phyloP scores from a whole-genome alignment of 768 basidiomycete species.

The Fomitopsis pulvina region DNA sequence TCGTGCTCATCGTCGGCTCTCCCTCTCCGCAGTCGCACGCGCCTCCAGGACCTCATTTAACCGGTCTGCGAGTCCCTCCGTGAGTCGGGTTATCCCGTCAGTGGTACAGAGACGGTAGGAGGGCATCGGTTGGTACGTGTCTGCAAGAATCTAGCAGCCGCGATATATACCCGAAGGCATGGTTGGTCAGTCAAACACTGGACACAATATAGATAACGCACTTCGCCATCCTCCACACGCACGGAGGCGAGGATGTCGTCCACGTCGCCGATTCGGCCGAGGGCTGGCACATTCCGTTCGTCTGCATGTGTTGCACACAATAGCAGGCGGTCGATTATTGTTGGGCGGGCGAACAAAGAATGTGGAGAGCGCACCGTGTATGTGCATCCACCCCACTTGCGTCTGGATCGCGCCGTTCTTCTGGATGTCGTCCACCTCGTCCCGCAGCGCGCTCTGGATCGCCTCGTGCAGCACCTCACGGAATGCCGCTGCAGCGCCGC shows the following conservation, averaged over 20 bases:
- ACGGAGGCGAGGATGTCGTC: slow-evolving; percentile 82
- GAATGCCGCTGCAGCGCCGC: slow-evolving; percentile 45
- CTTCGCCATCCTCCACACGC: slow-evolving; percentile 63
- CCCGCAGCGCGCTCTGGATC: slow-evolving; percentile 43
- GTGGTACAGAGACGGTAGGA: slow-evolving; percentile 75
- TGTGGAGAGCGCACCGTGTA: slow-evolving; percentile 40
- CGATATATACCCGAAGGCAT: too few species aligned
- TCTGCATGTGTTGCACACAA: slow-evolving; percentile 33
- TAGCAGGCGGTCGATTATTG: neutral
- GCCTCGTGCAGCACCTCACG: slow-evolving; percentile 53
- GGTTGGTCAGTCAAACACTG: neutral
- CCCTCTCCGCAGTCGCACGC: too few species aligned
- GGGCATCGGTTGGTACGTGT: slow-evolving; percentile 82
- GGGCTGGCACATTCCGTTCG: slow-evolving; percentile 63
- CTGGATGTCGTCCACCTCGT: slow-evolving; percentile 61
- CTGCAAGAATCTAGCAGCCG: slow-evolving; percentile 59
- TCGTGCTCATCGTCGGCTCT: too few species aligned
- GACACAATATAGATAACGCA: too few species aligned
- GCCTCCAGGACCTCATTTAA: slow-evolving; percentile 35
- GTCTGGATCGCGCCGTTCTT: slow-evolving; percentile 57
- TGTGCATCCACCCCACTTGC: slow-evolving; percentile 83
- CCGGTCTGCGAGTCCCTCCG: slow-evolving; percentile 52
- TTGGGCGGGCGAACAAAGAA: neutral
- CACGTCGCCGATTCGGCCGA: slow-evolving; percentile 73
- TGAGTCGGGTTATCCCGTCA: slow-evolving; percentile 64